phyloP scores from a whole-genome alignment of 2,329 filamentous ascomycete genomes.

The Macroventuria anomochaeta region DNA sequence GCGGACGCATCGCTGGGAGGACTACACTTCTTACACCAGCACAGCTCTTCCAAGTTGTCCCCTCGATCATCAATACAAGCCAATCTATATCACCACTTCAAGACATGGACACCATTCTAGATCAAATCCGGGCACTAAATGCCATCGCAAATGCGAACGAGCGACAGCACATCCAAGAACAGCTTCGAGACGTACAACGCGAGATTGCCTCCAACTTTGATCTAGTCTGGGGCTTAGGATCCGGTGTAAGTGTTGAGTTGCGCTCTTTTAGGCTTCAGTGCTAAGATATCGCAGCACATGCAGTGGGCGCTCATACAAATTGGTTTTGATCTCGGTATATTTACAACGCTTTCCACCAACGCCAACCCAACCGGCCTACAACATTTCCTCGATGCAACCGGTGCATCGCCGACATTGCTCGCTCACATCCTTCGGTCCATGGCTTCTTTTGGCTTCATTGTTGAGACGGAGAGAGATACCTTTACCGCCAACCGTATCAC shows the following conservation, averaged over 20 bases:
- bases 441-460: constrained; percentile 40
- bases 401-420: constrained; percentile 36
- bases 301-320: constrained; percentile 34
- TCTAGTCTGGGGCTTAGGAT: constrained; percentile 23
- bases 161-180: constrained; percentile 30
- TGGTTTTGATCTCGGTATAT: constrained; percentile 28
- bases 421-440: constrained; percentile 45
- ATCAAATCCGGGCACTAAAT: constrained; percentile 31
- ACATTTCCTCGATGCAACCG: constrained; percentile 29
- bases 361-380: constrained; percentile 16
- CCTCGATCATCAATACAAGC: background rate
- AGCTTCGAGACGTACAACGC: constrained; percentile 34
- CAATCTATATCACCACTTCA: too few species aligned
- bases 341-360: constrained; percentile 23
- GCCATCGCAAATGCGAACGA: constrained; percentile 24
- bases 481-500: constrained; percentile 43
- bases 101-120: constrained; percentile 31
- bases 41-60: too few species aligned
- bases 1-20: background rate
- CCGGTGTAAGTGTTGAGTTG: constrained; percentile 15
- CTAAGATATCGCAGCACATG: constrained; percentile 18
- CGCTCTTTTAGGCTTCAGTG: background rate
- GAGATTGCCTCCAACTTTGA: constrained; percentile 38
- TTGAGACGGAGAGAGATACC: constrained; percentile 34
- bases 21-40: background rate